Evolutionary conservation across 2,329 filamentous ascomycete species (phyloP).

Genomic region (Curvularia hawaiiensis): DNA sequence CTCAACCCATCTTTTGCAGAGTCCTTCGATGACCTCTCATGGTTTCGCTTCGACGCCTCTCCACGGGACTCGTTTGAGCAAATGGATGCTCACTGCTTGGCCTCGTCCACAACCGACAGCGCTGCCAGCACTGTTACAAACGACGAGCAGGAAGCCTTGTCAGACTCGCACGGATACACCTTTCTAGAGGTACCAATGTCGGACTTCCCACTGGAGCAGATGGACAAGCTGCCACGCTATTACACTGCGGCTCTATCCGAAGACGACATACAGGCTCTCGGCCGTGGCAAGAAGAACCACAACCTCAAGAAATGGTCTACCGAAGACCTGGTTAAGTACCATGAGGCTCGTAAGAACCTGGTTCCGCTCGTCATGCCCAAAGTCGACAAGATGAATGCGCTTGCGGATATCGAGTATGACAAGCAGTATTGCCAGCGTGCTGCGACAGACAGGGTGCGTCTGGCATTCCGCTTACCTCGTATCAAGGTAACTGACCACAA

Average conservation of each 20-base stretch:
- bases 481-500: constrained; percentile 11
- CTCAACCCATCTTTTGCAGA: not conserved
- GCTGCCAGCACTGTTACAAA: not conserved
- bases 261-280: constrained; percentile 25
- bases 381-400: constrained; percentile 8
- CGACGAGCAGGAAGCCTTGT: not conserved
- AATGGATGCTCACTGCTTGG: not conserved
- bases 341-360: constrained; percentile 17
- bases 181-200: not conserved
- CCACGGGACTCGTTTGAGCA: not conserved
- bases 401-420: constrained; percentile 18
- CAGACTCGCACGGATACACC: not conserved
- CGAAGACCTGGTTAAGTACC: constrained; percentile 14
- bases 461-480: constrained; percentile 2
- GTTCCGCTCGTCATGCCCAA: constrained; percentile 14
- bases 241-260: constrained; percentile 26
- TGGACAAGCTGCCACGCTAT: constrained; percentile 22
- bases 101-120: not conserved
- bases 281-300: constrained; percentile 23
- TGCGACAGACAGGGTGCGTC: constrained; percentile 18
- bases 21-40: not conserved
- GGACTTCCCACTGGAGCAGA: not conserved
- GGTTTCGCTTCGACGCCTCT: not conserved
- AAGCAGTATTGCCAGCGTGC: constrained; percentile 14
- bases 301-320: constrained; percentile 25